A percentile compares a stretch with the other conserved stretches of the same genome.
Evolutionary conservation across 1,139 yeast species (phyloP).

Genomic region (Pichia sp.): DNA sequence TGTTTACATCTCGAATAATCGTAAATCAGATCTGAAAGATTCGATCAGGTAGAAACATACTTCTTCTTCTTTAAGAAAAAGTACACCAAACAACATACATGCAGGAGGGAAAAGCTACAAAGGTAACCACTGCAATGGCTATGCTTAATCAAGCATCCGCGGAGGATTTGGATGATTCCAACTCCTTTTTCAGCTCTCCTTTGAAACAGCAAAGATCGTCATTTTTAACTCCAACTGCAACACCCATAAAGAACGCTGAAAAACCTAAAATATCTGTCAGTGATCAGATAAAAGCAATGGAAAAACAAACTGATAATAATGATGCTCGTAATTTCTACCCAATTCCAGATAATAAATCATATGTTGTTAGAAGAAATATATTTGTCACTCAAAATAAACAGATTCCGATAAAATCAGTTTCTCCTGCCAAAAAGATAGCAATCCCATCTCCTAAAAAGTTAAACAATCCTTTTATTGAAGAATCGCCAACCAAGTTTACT

Average conservation of each 20-base stretch:
- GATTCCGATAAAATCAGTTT: not conserved
- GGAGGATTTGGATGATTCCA: not conserved
- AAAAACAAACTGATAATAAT: slow-evolving; percentile 25
- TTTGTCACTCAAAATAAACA: slow-evolving; percentile 13
- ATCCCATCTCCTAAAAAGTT: not conserved
- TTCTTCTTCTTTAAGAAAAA: not conserved
- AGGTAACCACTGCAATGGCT: not conserved
- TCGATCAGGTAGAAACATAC: not conserved
- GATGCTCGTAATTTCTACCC: slow-evolving; percentile 23
- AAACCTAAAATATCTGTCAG: slow-evolving; percentile 24
- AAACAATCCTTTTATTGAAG: not conserved
- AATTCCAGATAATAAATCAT: slow-evolving; percentile 17
- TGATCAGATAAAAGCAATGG: slow-evolving; percentile 27
- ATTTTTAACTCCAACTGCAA: slow-evolving; percentile 9
- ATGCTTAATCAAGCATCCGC: not conserved
- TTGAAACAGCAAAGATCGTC: not conserved
- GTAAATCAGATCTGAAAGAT: not conserved
- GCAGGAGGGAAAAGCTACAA: not conserved
- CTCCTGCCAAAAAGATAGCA: slow-evolving; percentile 6
- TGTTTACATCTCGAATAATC: not conserved
- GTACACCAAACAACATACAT: not conserved
- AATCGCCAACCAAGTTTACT: slow-evolving; percentile 11
- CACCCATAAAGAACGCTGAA: slow-evolving; percentile 8
- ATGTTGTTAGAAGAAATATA: slow-evolving; percentile 17
- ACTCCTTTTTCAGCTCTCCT: not conserved